Base-by-base conservation (phyloP, 805 yeast species). In the Kurtzmaniella fragi region DNA sequence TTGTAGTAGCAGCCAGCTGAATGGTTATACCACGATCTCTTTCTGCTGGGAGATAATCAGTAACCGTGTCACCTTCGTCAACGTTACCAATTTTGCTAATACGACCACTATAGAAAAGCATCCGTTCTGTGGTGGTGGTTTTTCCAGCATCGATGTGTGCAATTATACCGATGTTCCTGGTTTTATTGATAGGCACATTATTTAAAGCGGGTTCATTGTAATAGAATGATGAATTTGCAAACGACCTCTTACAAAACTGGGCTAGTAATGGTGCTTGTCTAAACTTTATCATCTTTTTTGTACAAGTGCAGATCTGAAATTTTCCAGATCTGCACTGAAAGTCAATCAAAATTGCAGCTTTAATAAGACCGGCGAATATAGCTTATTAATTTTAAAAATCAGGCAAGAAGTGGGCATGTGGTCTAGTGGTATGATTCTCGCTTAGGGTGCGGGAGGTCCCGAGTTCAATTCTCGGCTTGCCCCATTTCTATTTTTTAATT, bases 141-240 rank as follows among this genome's bases (percentile, higher is more conserved):
- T 93, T 93, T 0, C 99, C 99, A 2, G 99, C 99, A 67, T 93
- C 99, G 39, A 93, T 93, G 57, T 93, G 99, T n/a, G 99, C 99
- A 31, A 93, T 89, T 50, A 93, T 88, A 2, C 99, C 99, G 27
- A 93, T 86, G 61, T 93, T 91, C 43, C 99, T 67, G 17, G 84
- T 74, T 39, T 64, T 64, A 14, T 46, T 49, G 1, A 59, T 50
- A 3, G 59, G 54, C 5, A 65, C 54, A 11, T 49, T 45, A 37
- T 64, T 64, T 28, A 64, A 45, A 15, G 50, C 48, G 17, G 37
- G 33, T 20, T 30, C 41, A 32, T 35, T 15, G 16, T 29, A 16
- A 17, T 5, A 8, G 25, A 20, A 5, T 5, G 20, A 6, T 5
- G 16, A 31, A 8, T 16, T 14, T 12, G 25, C 8, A 8, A 20